Evolutionary conservation across 2,329 filamentous ascomycete genomes (phyloP).

Genomic region (Aspergillus fumigatus): DNA sequence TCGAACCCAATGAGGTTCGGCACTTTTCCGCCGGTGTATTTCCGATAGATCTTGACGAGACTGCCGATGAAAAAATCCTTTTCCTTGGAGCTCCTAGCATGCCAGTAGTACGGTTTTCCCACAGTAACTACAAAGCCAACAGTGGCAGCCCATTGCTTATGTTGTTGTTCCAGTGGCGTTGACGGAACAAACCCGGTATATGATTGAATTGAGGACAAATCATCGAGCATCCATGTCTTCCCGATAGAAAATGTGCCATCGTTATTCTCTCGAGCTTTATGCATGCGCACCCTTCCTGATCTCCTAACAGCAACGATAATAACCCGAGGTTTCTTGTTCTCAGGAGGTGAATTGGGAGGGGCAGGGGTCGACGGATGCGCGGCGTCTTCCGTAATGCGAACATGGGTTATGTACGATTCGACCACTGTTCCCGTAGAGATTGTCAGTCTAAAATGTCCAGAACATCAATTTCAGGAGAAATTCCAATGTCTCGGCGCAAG

Average conservation of each 20-base stretch:
- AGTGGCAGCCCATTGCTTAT: constrained; percentile 72
- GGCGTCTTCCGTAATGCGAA: constrained; percentile 83
- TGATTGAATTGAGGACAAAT: constrained; percentile 77
- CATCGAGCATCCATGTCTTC: constrained; percentile 96
- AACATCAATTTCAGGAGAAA: background rate
- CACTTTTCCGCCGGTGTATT: constrained; percentile 83
- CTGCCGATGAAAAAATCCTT: constrained; percentile 99
- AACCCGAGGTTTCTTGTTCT: constrained; percentile 80
- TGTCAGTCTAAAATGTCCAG: background rate
- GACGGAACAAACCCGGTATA: constrained; percentile 61
- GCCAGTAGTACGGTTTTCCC: constrained; percentile 95
- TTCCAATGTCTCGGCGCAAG: background rate
- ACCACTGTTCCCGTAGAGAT: constrained; percentile 48
- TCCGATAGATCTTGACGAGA: constrained; percentile 90
- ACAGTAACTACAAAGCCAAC: constrained; percentile 84
- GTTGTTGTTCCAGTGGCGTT: constrained; percentile 57
- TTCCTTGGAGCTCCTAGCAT: constrained; percentile 87
- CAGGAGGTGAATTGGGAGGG: constrained; percentile 67
- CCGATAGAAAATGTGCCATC: constrained; percentile 96
- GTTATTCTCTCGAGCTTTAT: constrained; percentile 93
- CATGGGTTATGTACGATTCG: constrained; percentile 98
- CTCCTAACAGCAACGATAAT: constrained; percentile 92
- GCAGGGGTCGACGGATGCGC: constrained; percentile 77
- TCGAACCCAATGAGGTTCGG: constrained; percentile 83
- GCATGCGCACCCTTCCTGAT: constrained; percentile 87